phyloP scores from a whole-genome alignment of 1,284 basidiomycete genomes.

The Lignosus rhinocerotis region DNA sequence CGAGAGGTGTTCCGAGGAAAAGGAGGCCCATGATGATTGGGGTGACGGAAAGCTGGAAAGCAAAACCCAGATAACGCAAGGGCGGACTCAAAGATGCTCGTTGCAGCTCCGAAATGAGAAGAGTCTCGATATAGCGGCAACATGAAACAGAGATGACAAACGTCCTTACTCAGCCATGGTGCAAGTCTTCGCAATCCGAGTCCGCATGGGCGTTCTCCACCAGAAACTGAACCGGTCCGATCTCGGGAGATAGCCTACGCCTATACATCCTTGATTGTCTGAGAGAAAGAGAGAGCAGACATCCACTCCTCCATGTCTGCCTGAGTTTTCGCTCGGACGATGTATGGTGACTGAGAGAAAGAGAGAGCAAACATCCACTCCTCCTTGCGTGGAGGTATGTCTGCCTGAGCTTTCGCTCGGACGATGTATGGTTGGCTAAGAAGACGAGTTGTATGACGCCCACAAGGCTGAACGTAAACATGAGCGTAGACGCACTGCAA shows the following conservation, averaged over 20 bases:
- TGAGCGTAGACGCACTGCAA: neutral
- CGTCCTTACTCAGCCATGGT: conserved; percentile 27
- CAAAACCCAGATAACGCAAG: conserved; percentile 2
- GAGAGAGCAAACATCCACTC: too few species aligned
- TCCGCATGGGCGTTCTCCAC: conserved; percentile 9
- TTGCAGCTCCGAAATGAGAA: conserved; percentile 3
- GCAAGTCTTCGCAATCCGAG: conserved; percentile 22
- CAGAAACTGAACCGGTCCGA: conserved; percentile 21
- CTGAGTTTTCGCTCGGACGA: too few species aligned
- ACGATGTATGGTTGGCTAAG: neutral
- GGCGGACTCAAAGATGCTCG: neutral
- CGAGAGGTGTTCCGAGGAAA: conserved; percentile 90
- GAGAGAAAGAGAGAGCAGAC: too few species aligned
- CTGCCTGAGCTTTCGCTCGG: neutral
- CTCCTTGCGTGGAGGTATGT: too few species aligned
- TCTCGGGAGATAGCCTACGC: neutral
- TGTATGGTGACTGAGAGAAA: too few species aligned
- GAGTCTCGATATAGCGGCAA: conserved; percentile 15
- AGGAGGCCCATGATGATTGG: conserved; percentile 81
- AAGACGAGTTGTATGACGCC: conserved; percentile 7
- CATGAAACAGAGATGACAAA: conserved; percentile 23
- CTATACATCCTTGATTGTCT: too few species aligned
- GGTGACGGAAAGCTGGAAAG: conserved; percentile 6
- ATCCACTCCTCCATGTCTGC: too few species aligned
- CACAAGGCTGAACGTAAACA: conserved; percentile 5